Evolutionary conservation across 2,329 filamentous ascomycete genomes (phyloP).

Genomic region (Didymosphaeria variabile): DNA sequence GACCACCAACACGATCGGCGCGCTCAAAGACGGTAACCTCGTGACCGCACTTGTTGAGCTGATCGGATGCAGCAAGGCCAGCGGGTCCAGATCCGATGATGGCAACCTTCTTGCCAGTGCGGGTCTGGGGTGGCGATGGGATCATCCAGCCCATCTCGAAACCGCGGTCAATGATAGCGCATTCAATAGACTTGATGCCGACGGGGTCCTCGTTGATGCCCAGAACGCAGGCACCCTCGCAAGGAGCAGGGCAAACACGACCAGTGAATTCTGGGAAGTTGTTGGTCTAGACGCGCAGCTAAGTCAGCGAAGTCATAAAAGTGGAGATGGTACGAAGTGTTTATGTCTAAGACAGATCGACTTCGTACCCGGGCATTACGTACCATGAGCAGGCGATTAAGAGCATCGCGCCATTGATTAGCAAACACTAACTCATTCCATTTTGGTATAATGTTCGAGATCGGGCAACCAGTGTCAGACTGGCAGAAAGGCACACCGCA

Average conservation of each 20-base stretch:
- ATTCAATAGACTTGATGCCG: slow-evolving; percentile 98
- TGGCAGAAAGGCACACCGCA: slow-evolving; percentile 98
- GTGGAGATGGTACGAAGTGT: too few species aligned
- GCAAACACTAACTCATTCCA: slow-evolving; percentile 81
- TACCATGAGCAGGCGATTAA: slow-evolving; percentile 89
- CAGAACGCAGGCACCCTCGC: slow-evolving; percentile 93
- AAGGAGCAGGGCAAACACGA: slow-evolving; percentile 94
- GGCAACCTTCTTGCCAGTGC: slow-evolving; percentile 87
- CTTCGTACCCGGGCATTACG: too few species aligned
- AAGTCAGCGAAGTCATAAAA: too few species aligned
- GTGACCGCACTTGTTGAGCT: slow-evolving; percentile 93
- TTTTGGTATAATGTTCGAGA: slow-evolving; percentile 97
- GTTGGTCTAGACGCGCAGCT: too few species aligned
- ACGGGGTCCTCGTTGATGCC: slow-evolving; percentile 98
- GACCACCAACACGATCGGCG: slow-evolving; percentile 85
- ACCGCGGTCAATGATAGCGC: slow-evolving; percentile 95
- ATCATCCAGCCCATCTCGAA: slow-evolving; percentile 99
- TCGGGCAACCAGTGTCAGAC: slow-evolving; percentile 93
- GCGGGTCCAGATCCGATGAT: slow-evolving; percentile 92
- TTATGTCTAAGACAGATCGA: too few species aligned
- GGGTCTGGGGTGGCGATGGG: slow-evolving; percentile 77
- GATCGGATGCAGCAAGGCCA: slow-evolving; percentile 88
- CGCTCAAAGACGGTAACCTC: slow-evolving; percentile 91
- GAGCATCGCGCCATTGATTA: slow-evolving; percentile 85
- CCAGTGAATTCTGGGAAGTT: slow-evolving; percentile 99